Conservation (phyloP, 2,329 filamentous ascomycete species). For the Blumeria graminis region DNA sequence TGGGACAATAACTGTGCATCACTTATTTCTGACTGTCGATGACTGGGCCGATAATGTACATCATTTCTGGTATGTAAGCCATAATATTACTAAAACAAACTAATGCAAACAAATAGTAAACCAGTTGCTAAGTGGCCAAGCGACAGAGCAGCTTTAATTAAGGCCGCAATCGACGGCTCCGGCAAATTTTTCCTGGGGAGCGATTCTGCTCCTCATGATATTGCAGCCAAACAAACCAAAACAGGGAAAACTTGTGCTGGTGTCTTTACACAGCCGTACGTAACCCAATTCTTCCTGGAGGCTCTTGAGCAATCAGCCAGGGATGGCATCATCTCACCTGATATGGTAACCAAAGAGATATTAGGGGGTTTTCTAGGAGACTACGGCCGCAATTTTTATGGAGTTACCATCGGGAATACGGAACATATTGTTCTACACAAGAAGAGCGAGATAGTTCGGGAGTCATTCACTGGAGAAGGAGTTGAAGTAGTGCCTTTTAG, state of each 20-base stretch:
- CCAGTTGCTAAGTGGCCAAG: conserved; percentile 23
- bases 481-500: conserved; percentile 20
- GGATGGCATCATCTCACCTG: conserved; percentile 25
- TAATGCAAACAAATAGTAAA: conserved; percentile 25
- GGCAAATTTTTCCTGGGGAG: conserved; percentile 43
- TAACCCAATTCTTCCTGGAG: conserved; percentile 37
- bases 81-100: background rate
- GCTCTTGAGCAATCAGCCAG: conserved; percentile 37
- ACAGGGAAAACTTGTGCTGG: conserved; percentile 35
- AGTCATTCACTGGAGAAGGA: conserved; percentile 29
- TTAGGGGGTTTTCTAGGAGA: conserved; percentile 29
- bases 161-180: conserved; percentile 31
- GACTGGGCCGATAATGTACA: conserved; percentile 45
- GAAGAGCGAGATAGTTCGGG: conserved; percentile 8
- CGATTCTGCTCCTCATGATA: conserved; percentile 30
- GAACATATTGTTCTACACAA: conserved; percentile 11
- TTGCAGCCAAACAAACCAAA: conserved; percentile 32
- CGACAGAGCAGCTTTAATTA: conserved; percentile 24
- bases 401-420: conserved; percentile 5
- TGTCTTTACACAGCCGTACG: conserved; percentile 57
- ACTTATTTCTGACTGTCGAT: conserved; percentile 39
- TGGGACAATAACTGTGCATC: conserved; percentile 17
- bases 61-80: conserved; percentile 28
- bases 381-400: conserved; percentile 30
- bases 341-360: conserved; percentile 28